These are phyloP conservation scores for Typha latifolia DNA, from an alignment of 176 grass and related monocot species.

Conservation along the genomic window DNA sequence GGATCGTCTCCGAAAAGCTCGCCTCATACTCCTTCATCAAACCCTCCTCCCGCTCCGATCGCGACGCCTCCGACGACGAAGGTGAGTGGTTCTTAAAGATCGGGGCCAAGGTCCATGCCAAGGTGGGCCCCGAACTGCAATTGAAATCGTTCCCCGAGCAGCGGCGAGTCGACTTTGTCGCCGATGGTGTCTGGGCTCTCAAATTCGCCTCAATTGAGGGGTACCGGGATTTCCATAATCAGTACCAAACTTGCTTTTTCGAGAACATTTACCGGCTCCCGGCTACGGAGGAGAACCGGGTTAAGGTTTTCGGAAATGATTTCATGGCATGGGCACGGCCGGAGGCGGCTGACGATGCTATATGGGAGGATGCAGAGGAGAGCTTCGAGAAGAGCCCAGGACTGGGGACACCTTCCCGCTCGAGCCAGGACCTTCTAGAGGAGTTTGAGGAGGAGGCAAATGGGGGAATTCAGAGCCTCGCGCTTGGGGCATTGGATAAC, in stretches of 20 bases:
- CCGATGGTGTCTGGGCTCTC: constrained; percentile 70
- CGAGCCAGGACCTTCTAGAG: constrained; percentile 48
- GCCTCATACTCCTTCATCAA: constrained; percentile 55
- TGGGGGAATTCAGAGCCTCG: constrained; percentile 72
- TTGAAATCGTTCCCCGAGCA: constrained; percentile 68
- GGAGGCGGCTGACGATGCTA: constrained; percentile 47
- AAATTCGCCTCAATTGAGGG: constrained; percentile 41
- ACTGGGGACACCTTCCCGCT: constrained; percentile 3
- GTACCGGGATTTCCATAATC: constrained; percentile 60
- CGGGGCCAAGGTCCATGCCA: constrained; percentile 40
- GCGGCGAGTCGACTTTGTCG: constrained; percentile 59
- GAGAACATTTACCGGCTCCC: constrained; percentile 82
- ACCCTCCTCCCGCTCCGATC: neutral
- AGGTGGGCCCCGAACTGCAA: constrained; percentile 48
- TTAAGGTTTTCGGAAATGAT: constrained; percentile 75
- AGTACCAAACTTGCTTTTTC: constrained; percentile 67
- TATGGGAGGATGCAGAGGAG: constrained; percentile 63
- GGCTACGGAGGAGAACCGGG: constrained; percentile 56
- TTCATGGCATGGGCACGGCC: constrained; percentile 73
- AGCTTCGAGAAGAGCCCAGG: constrained; percentile 33
- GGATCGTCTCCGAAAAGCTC: constrained; percentile 49
- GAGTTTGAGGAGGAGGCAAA: constrained; percentile 72
- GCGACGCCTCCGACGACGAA: constrained; percentile 4
- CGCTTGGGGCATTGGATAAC: constrained; percentile 85
- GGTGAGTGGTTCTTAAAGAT: constrained; percentile 56